Evolutionary conservation across 2,329 filamentous ascomycete genomes (phyloP).

Genomic region (Cordyceps tenuipes): DNA sequence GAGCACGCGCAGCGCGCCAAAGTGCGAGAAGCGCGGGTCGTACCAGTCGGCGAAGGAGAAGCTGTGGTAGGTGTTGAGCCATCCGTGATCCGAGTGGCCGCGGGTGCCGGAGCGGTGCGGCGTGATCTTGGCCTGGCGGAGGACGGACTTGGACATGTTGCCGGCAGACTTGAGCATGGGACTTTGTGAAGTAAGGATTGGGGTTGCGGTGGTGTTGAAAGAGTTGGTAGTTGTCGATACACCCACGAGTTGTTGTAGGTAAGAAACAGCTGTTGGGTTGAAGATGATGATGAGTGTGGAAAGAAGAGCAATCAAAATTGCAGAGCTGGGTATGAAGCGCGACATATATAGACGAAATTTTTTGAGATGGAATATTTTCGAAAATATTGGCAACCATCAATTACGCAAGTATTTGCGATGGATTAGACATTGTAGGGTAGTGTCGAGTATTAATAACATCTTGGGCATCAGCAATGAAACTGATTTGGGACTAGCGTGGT

Average conservation of each 20-base stretch:
- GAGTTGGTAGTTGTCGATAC: slow-evolving; percentile 7
- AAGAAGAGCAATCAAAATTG: slow-evolving; percentile 29
- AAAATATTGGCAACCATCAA: slow-evolving; percentile 7
- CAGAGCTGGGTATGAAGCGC: slow-evolving; percentile 24
- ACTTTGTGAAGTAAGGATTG: not conserved
- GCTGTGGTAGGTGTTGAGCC: slow-evolving; percentile 80
- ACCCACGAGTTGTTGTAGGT: slow-evolving; percentile 17
- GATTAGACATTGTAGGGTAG: slow-evolving; percentile 7
- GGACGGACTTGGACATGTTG: slow-evolving; percentile 51
- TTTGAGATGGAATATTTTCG: slow-evolving; percentile 11
- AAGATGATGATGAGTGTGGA: slow-evolving; percentile 28
- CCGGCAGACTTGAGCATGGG: slow-evolving; percentile 30
- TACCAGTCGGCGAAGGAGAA: slow-evolving; percentile 73
- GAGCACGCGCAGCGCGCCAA: slow-evolving; percentile 72
- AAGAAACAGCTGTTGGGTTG: slow-evolving; percentile 19
- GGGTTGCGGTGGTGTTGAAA: slow-evolving; percentile 6
- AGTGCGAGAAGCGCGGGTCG: slow-evolving; percentile 58
- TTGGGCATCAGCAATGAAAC: not conserved
- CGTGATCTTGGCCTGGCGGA: slow-evolving; percentile 62
- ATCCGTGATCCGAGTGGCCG: slow-evolving; percentile 75
- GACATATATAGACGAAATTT: slow-evolving; percentile 29
- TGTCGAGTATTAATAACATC: not conserved
- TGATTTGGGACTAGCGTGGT: slow-evolving; percentile 1
- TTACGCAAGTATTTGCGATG: slow-evolving; percentile 16
- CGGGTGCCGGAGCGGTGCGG: slow-evolving; percentile 64